These are phyloP conservation scores for Chrysanthemum seticuspe DNA, from an alignment of 129 eudicot species.

Conservation along the genomic window DNA sequence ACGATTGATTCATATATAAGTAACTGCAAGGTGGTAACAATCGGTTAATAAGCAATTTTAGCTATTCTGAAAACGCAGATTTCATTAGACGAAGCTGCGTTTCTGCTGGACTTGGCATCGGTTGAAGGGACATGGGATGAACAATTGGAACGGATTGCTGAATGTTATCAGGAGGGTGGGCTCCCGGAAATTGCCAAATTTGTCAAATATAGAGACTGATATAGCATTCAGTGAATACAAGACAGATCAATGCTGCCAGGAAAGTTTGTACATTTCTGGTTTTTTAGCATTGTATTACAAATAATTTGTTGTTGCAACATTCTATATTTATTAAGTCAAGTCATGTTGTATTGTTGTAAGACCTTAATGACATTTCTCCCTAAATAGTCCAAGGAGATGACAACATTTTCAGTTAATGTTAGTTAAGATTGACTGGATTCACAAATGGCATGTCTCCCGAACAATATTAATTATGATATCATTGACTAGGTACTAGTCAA, in stretches of 20 bases:
- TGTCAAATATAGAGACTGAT: constrained; percentile 65
- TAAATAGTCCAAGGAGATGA: too few species aligned
- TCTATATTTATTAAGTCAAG: neutral
- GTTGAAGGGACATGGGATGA: constrained; percentile 92
- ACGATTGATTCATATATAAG: neutral
- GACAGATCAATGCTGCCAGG: constrained; percentile 19
- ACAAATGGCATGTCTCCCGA: too few species aligned
- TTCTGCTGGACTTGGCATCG: constrained; percentile 87
- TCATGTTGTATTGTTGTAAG: constrained; percentile 3
- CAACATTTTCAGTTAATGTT: too few species aligned
- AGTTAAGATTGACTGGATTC: too few species aligned
- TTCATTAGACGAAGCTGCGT: constrained; percentile 93
- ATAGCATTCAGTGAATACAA: constrained; percentile 12
- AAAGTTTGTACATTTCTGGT: constrained; percentile 18
- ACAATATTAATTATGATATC: too few species aligned
- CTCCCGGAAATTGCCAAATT: constrained; percentile 75
- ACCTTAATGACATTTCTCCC: neutral
- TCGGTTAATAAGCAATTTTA: constrained; percentile 14
- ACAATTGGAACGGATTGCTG: constrained; percentile 67
- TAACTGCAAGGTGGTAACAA: neutral
- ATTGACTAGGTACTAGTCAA: too few species aligned
- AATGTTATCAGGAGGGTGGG: constrained; percentile 76
- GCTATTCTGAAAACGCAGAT: constrained; percentile 40
- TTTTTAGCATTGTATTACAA: neutral
- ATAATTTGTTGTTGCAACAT: neutral